Conservation (phyloP, 306 rosid genomes). For the Vigna trinervia region DNA sequence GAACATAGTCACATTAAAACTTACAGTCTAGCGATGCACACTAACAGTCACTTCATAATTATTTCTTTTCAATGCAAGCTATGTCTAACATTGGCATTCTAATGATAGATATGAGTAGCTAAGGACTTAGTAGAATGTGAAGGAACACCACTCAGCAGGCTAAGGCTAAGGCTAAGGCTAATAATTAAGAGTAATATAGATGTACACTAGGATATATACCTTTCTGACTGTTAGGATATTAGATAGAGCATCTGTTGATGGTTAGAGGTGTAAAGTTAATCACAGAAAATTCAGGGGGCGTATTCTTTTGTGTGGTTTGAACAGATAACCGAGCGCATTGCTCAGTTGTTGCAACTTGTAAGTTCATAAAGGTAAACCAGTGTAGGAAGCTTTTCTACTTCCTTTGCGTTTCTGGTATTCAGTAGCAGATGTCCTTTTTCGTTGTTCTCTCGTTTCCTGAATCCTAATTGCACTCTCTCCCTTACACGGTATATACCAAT, state of each 20-base stretch:
- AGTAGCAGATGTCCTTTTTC: neutral
- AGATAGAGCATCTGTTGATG: neutral
- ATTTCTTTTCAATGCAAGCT: neutral
- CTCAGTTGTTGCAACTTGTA: neutral
- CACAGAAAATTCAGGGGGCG: neutral
- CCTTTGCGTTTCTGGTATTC: neutral
- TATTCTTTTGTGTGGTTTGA: neutral
- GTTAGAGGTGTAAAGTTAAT: conserved; percentile 5
- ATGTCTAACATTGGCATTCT: neutral
- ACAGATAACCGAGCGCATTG: neutral
- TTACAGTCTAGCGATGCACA: neutral
- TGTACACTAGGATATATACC: neutral
- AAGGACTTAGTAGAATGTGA: neutral
- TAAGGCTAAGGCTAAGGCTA: conserved; percentile 9
- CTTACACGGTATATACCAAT: neutral
- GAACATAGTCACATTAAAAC: neutral
- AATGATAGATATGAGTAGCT: conserved; percentile 13
- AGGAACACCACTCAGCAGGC: neutral
- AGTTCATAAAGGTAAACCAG: neutral
- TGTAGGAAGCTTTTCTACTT: neutral
- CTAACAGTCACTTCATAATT: neutral
- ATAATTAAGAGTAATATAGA: neutral
- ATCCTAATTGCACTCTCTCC: neutral
- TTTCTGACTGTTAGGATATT: too few species aligned
- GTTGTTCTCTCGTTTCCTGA: neutral